Conservation (phyloP, 2,329 filamentous ascomycete genomes). For the Berkeleyomyces rouxiae region DNA sequence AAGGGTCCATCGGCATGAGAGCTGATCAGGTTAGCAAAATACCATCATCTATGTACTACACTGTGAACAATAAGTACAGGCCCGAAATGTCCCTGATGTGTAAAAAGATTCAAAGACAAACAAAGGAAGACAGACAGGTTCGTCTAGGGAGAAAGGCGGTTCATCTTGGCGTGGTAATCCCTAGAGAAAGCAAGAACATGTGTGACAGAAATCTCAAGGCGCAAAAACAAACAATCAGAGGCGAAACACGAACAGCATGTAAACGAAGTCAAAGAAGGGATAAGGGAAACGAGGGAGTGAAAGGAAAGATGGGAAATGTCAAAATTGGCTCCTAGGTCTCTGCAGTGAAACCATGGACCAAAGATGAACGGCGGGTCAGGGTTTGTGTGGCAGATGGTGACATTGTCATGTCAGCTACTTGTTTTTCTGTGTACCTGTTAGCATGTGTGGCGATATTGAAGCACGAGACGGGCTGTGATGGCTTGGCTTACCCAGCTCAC, state of each 20-base stretch:
- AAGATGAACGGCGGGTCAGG: conserved; percentile 31
- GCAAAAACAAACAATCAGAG: not conserved
- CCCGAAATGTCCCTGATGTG: not conserved
- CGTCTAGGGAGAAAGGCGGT: not conserved
- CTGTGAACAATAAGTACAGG: not conserved
- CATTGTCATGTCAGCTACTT: conserved; percentile 29
- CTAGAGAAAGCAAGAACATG: not conserved
- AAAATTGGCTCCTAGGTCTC: not conserved
- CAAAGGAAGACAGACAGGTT: not conserved
- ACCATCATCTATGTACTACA: not conserved
- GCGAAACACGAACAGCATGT: not conserved
- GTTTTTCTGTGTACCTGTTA: conserved; percentile 28
- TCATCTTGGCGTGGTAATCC: not conserved
- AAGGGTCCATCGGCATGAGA: conserved; percentile 1
- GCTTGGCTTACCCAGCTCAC: conserved; percentile 46
- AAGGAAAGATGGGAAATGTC: not conserved
- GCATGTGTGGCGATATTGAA: not conserved
- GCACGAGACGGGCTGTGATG: not conserved
- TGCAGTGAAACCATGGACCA: conserved; percentile 22
- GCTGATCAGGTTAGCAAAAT: not conserved
- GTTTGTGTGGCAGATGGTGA: conserved; percentile 25
- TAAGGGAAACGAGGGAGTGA: not conserved
- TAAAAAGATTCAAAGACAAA: not conserved
- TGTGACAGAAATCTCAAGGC: not conserved
- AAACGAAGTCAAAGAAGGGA: not conserved